These are phyloP conservation scores for Puccinia triticina DNA, from an alignment of 1,284 basidiomycete genomes.

Conservation along the genomic window DNA sequence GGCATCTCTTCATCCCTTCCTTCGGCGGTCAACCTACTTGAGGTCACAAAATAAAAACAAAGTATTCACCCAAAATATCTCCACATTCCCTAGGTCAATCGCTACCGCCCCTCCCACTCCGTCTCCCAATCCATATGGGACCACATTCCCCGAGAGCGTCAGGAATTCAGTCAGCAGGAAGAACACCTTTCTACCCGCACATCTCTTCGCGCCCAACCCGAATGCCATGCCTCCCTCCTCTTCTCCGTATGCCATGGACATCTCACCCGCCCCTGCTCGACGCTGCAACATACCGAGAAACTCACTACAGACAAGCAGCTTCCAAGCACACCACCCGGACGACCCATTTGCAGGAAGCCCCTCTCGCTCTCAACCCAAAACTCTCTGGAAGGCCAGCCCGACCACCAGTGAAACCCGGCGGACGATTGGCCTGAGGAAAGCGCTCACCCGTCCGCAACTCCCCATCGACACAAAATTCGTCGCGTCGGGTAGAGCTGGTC, in stretches of 20 bases:
- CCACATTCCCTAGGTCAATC: conserved; percentile 29
- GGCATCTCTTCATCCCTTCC: not conserved
- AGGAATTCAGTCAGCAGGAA: not conserved
- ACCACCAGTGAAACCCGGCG: conserved; percentile 33
- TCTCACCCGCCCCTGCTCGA: conserved; percentile 25
- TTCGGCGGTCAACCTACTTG: not conserved
- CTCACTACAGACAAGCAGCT: not conserved
- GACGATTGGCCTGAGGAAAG: conserved; percentile 30
- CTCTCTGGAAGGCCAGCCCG: conserved; percentile 12
- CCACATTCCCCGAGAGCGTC: not conserved
- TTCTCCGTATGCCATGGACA: conserved; percentile 46
- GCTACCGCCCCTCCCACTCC: conserved; percentile 49
- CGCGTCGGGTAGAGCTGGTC: not conserved
- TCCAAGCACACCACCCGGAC: not conserved
- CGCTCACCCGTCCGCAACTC: conserved; percentile 6
- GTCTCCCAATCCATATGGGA: conserved; percentile 36
- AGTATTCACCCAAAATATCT: not conserved
- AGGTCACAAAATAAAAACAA: not conserved
- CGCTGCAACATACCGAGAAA: not conserved
- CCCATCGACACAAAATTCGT: not conserved
- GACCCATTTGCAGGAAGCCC: conserved; percentile 34
- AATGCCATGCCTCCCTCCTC: conserved; percentile 43
- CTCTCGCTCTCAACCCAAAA: not conserved
- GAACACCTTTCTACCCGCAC: conserved; percentile 26
- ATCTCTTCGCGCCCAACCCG: conserved; percentile 48